Percentiles rank a stretch among this genome's conserved stretches.
phyloP scores from a whole-genome alignment of 768 basidiomycete species.

The Mycena leptocephala region DNA sequence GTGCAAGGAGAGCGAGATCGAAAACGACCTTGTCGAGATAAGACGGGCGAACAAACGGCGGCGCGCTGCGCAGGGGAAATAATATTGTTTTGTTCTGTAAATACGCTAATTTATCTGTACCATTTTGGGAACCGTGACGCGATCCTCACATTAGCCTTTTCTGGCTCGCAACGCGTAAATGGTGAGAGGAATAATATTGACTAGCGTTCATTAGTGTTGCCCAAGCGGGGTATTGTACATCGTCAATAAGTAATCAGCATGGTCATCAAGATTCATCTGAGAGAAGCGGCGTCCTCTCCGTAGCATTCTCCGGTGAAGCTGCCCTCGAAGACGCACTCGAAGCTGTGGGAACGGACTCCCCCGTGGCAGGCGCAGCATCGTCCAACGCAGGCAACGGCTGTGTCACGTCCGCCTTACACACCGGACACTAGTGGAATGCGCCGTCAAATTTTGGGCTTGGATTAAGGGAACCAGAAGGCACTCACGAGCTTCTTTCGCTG shows the following conservation, averaged over 20 bases:
- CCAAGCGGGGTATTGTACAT: slow-evolving; percentile 18
- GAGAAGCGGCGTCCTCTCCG: slow-evolving; percentile 30
- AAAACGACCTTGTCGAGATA: slow-evolving; percentile 85
- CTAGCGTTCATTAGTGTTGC: slow-evolving; percentile 4
- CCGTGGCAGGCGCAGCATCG: neutral
- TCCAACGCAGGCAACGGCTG: slow-evolving; percentile 53
- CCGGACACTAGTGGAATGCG: slow-evolving; percentile 76
- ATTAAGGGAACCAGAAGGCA: no score
- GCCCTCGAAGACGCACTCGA: neutral
- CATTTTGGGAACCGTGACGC: no score
- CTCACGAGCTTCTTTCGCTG: slow-evolving; percentile 93
- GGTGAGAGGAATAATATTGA: neutral
- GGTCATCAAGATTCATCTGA: neutral
- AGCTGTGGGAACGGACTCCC: neutral
- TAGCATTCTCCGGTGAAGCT: slow-evolving; percentile 19
- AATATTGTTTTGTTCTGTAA: neutral
- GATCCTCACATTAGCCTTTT: no score
- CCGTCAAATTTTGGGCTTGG: no score
- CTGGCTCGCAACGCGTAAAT: neutral
- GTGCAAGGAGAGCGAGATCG: slow-evolving; percentile 81
- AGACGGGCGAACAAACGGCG: slow-evolving; percentile 81
- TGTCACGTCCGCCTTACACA: slow-evolving; percentile 95
- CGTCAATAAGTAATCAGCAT: neutral
- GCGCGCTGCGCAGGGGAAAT: slow-evolving; percentile 52
- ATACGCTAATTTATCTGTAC: slow-evolving; percentile 17